Base-by-base conservation (phyloP, 345 rosid genomes). In the Arabidopsis arenosa region DNA sequence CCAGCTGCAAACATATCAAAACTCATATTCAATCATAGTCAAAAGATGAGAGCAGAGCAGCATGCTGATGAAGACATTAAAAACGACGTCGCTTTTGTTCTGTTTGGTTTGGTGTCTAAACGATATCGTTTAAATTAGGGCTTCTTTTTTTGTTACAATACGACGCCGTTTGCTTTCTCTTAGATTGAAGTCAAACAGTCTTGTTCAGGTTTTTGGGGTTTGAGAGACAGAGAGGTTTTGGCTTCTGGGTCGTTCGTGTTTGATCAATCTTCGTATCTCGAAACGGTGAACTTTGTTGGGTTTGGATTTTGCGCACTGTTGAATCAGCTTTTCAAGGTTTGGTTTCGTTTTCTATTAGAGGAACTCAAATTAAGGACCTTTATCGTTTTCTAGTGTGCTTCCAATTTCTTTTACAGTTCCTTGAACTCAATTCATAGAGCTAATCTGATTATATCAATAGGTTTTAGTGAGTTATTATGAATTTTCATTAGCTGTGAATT, bases 401-500 rank as follows among this genome's bases (percentile, higher is more conserved):
- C 6, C 36, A 33, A 12, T 45, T 12, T 9, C 33, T 12, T 13
- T 33, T 48, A 71, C 28, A 35, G 49, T 32, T 60, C 68, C 55
- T 55, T 65, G 66, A 15, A 26, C 51, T 57, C 23, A 58, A 5
- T 36, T 57, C 44, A 26, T 26, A 9, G 28, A 33, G 7, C 52
- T 56, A 26, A 26, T 36, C n/a, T 33, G 3, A 1, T 44, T 33
- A 39, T 74, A 6, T 23, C 47, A 23, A 14, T 30, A 64, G 11
- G 30, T 64, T 45, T 55, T 21, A 56, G 39, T 56, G n/a, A 37
- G 30, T 39, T 28, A 9, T 43, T 66, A 63, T 72, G 51, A 67
- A 43, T 7, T 1, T 55, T 36, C 10, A 21, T 62, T 74, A 54
- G 35, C 56, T 77, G 15, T 64, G 64, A 73, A 68, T 64, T 78